These are phyloP conservation scores for Bonia amplexicaulis DNA, from an alignment of 176 grass and related monocot genomes.

Conservation along the genomic window DNA sequence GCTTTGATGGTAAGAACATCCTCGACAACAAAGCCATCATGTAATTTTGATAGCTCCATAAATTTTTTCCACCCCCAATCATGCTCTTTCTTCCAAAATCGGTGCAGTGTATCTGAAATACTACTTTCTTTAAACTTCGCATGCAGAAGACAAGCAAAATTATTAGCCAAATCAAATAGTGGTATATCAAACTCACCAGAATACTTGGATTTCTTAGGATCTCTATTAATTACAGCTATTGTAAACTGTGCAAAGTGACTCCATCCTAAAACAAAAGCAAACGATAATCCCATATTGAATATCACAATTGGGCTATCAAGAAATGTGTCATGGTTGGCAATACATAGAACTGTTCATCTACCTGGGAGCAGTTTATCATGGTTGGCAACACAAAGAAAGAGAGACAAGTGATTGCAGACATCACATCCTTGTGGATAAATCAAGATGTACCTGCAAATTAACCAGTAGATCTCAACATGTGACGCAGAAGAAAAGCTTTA, in stretches of 20 bases:
- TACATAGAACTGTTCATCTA: conserved; percentile 28
- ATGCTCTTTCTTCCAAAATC: conserved; percentile 99
- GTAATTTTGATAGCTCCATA: conserved; percentile 95
- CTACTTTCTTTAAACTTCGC: conserved; percentile 34
- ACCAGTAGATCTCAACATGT: conserved; percentile 27
- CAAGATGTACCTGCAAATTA: conserved; percentile 87
- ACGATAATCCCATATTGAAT: conserved; percentile 7
- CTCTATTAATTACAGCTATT: conserved; percentile 98
- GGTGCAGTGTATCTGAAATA: conserved; percentile 95
- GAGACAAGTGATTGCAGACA: conserved; percentile 92
- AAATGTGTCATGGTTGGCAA: conserved; percentile 12
- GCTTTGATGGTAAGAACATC: conserved; percentile 97
- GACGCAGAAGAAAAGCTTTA: conserved; percentile 2
- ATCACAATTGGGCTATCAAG: conserved; percentile 3
- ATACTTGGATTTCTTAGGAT: conserved; percentile 99
- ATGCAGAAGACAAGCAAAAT: conserved; percentile 26
- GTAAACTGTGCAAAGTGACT: conserved; percentile 97
- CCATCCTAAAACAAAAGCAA: conserved; percentile 78
- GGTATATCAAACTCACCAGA: conserved; percentile 65
- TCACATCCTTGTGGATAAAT: conserved; percentile 99
- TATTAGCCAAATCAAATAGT: conserved; percentile 19
- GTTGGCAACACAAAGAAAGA: conserved; percentile 98
- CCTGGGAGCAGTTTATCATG: conserved; percentile 97
- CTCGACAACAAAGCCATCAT: conserved; percentile 84
- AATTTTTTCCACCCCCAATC: conserved; percentile 99